phyloP scores from a whole-genome alignment of 192 early-diverging fungal genomes.

The Backusella australiensis region DNA sequence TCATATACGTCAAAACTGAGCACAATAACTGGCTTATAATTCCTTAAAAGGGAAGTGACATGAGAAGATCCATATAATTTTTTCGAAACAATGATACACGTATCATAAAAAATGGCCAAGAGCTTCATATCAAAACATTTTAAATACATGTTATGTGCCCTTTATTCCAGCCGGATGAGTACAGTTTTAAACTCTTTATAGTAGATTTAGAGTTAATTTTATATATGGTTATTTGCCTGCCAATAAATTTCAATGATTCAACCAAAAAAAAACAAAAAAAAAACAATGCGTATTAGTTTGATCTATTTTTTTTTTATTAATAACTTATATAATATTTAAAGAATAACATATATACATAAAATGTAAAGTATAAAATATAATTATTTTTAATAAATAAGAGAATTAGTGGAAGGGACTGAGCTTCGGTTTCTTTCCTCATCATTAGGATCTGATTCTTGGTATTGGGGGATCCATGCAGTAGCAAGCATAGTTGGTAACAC shows the following conservation, averaged over 20 bases:
- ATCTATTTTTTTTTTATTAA: not conserved
- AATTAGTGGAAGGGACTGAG: not conserved
- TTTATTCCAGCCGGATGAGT: too few species aligned
- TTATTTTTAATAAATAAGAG: slow-evolving; percentile 1
- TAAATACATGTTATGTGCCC: too few species aligned
- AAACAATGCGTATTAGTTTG: not conserved
- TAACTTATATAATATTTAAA: not conserved
- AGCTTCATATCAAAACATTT: too few species aligned
- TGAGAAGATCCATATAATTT: not conserved
- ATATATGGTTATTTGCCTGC: too few species aligned
- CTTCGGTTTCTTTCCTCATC: slow-evolving; percentile 13
- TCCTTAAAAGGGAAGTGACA: not conserved
- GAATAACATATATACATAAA: too few species aligned
- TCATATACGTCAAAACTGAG: not conserved
- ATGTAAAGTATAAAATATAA: too few species aligned
- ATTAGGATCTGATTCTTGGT: not conserved
- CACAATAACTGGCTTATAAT: not conserved
- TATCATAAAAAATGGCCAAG: too few species aligned
- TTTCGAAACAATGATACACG: too few species aligned
- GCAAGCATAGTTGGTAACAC: slow-evolving; percentile 38
- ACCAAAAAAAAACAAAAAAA: not conserved
- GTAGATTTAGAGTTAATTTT: too few species aligned
- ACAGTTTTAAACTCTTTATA: too few species aligned
- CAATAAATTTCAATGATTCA: too few species aligned
- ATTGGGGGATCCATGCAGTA: slow-evolving; percentile 39